A percentile compares a stretch with the other conserved stretches of the same genome.
These are phyloP conservation scores for Suhomyces coccinellae DNA, from an alignment of 1,139 yeast species.

Conservation along the genomic window DNA sequence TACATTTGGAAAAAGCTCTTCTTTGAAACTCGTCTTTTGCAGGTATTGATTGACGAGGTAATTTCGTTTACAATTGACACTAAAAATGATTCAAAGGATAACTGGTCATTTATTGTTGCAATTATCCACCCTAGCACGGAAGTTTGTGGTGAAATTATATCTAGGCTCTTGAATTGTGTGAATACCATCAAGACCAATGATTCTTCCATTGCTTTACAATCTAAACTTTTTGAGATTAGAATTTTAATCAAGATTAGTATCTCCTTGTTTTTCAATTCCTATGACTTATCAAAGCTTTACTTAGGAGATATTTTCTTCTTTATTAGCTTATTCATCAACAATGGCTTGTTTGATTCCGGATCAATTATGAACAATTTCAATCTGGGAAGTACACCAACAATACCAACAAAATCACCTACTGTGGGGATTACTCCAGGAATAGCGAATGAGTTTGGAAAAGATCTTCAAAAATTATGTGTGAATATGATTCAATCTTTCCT, in stretches of 20 bases:
- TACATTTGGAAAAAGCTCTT: conserved; percentile 74
- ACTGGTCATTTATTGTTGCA: conserved; percentile 63
- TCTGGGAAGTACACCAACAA: neutral
- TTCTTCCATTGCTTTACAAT: conserved; percentile 59
- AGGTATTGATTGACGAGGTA: conserved; percentile 68
- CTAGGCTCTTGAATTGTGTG: conserved; percentile 53
- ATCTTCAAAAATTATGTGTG: conserved; percentile 63
- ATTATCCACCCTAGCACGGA: conserved; percentile 74
- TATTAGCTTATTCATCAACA: conserved; percentile 70
- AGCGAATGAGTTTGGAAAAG: conserved; percentile 47
- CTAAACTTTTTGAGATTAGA: conserved; percentile 70
- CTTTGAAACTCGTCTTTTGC: conserved; percentile 58
- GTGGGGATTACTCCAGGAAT: neutral
- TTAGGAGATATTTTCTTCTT: conserved; percentile 73
- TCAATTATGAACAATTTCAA: neutral
- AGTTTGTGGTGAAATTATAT: conserved; percentile 66
- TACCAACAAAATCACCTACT: neutral
- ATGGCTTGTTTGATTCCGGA: conserved; percentile 56
- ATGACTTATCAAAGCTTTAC: conserved; percentile 62
- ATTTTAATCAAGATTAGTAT: conserved; percentile 68
- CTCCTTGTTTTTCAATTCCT: conserved; percentile 71
- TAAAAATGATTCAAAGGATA: conserved; percentile 63
- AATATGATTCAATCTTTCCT: conserved; percentile 74
- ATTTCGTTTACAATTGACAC: conserved; percentile 73
- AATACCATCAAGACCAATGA: conserved; percentile 48